Evolutionary conservation across 192 early-diverging fungal genomes (phyloP), one percentile per base, ranked within the genome.

Genomic region (Entomortierella beljakovae): DNA sequence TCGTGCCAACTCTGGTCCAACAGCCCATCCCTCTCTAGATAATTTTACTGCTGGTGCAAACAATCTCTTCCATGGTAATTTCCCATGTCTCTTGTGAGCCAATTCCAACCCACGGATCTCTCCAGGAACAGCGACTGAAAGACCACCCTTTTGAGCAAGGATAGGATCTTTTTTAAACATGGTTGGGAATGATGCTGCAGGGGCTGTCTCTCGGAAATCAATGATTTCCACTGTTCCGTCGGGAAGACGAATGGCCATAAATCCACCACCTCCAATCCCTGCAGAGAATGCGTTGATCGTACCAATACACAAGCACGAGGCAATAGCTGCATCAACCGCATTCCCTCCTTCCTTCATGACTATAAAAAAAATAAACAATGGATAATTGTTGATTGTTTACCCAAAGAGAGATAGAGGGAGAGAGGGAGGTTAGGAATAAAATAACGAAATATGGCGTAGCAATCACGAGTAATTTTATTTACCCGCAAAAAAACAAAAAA

Each of bases 241-340:
- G 6, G 84, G 69, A 5, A 84, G 80, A 34, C 94, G 88, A 10
- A 97, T 87, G 18, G 94, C 79, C 93, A 97, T 94, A 68, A 99
- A 97, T 8, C 97, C 97, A 32, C 97, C 97, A 13, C 97, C 96
- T 34, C 97, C 96, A 53, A 99, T 94, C 37, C 97, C 97, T 18
- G 91, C 89, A n/a, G 93, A 90, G 82, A 95, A 96, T 23, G 86
- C 88, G 74, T 97, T 93, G 32, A 96, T 87, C 18, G 92, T 87
- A 33, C 95, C 97, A 68, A 95, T 87, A 70, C 96, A 97, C 20
- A 96, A 83, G 22, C 92, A 86, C 37, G 95, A 87, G 2, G 95
- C 95, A 37, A 99, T 90, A 7, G 93, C 91, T 1, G 94, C 91
- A 81, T 99, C 97, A 0, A 96, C 91, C 2, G 96, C 95, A 34